Evolutionary conservation across 768 basidiomycete species (phyloP), one percentile per base, ranked within the genome.

Genomic region (Hirschioporus abietinus): DNA sequence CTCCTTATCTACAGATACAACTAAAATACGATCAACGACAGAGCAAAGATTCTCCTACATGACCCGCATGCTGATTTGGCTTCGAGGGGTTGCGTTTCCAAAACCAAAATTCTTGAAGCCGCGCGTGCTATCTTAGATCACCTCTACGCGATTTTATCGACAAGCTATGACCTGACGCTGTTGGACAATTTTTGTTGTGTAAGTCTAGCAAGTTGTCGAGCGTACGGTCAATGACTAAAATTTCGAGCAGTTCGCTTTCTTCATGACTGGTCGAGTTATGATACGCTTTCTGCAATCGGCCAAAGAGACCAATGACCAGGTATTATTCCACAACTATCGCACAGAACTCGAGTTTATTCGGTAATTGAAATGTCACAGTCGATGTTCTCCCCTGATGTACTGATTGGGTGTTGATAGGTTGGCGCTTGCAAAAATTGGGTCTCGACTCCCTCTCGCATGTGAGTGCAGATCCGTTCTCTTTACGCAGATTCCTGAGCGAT

Each of bases 181-280:
- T 72, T 91, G 36, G 90, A 91, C 70, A 80, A 84, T n/a, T 89
- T 90, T 70, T 87, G 86, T 70, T 81, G 87, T 68, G 90, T 90
- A 73, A 72, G 84, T 66, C 10, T 59, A 42, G 52, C 59, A 34
- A 64, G 2, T 3, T 7, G 58, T 66, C 27, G 58, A 57, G 58
- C 27, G 34, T 65, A 30, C 35, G 42, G 67, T 27, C 35, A 61
- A 66, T 24, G 23, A 65, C 35, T 23, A 57, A 66, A 57, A 66
- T 34, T 35, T 30, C 15, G 35, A 61, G 1, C 65, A 89, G 87
- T 86, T 88, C 69, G 84, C 83, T 70, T 93, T 89, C 89, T 91
- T 89, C 72, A 78, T 83, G 63, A 84, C 83, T 60, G 90, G 89
- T 1, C 80, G 88, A 30, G 87, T 89, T 12, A 80, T 92, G 24